Conservation (phyloP, 2,329 filamentous ascomycete species). For the Apiospora pterosperma region DNA sequence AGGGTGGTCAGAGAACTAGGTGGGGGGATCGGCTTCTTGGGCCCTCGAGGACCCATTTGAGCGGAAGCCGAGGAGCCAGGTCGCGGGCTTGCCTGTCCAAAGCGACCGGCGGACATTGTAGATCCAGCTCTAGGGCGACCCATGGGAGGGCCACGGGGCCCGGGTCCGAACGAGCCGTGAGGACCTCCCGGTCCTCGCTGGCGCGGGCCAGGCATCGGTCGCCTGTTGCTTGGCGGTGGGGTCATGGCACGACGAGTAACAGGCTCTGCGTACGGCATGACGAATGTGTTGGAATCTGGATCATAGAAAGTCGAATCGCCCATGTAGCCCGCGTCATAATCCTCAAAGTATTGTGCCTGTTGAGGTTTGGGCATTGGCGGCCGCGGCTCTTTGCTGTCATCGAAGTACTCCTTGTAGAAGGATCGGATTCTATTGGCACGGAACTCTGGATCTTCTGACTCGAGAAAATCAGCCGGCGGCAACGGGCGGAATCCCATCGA, state of each 20-base stretch:
- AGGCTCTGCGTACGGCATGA: conserved; percentile 81
- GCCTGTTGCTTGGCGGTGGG: conserved; percentile 62
- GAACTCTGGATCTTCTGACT: conserved; percentile 86
- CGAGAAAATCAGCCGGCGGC: conserved; percentile 75
- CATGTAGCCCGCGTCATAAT: conserved; percentile 65
- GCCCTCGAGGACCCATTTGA: conserved; percentile 32
- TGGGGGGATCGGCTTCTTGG: conserved; percentile 57
- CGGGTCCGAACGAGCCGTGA: conserved; percentile 42
- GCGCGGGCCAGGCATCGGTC: conserved; percentile 30
- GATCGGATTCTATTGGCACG: conserved; percentile 95
- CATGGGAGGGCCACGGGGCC: conserved; percentile 27
- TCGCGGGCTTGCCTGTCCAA: conserved; percentile 28
- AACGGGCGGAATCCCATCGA: conserved; percentile 78
- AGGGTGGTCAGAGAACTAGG: conserved; percentile 71
- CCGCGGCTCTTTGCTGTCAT: conserved; percentile 61
- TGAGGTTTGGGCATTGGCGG: conserved; percentile 14
- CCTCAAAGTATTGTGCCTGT: conserved; percentile 61
- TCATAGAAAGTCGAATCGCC: conserved; percentile 67
- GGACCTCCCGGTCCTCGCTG: conserved; percentile 25
- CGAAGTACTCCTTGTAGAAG: conserved; percentile 99
- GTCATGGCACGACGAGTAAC: conserved; percentile 92
- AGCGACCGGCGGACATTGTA: conserved; percentile 36
- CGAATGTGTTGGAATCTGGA: conserved; percentile 65
- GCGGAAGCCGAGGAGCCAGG: conserved; percentile 36
- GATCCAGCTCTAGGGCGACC: conserved; percentile 47